Evolutionary conservation across 1,284 basidiomycete genomes (phyloP).

Genomic region (Trichosporon faecale): DNA sequence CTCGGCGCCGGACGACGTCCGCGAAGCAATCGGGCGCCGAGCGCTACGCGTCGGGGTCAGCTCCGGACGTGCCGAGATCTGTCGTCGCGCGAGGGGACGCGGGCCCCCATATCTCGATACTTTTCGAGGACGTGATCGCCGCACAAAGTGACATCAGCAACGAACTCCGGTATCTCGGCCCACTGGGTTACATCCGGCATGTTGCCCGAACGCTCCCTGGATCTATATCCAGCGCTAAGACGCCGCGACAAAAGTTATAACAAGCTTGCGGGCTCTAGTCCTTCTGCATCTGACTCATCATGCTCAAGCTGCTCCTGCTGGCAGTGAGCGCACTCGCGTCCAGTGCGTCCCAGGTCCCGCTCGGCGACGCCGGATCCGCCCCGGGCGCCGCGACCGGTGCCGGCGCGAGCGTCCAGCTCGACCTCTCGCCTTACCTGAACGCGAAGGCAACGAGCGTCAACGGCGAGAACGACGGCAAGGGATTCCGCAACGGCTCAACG

Average conservation of each 20-base stretch:
- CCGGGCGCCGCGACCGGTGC: not conserved
- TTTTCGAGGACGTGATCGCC: not conserved
- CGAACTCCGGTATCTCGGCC: not conserved
- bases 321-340: not conserved
- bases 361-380: not conserved
- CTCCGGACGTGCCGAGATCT: not conserved
- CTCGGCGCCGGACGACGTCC: not conserved
- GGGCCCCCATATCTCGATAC: not conserved
- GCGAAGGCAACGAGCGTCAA: conserved; percentile 16
- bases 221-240: not conserved
- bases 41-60: not conserved
- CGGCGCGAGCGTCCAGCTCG: conserved; percentile 28
- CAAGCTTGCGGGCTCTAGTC: not conserved
- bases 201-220: not conserved
- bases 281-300: not conserved
- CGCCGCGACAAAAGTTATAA: not conserved
- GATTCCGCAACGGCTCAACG: conserved; percentile 19
- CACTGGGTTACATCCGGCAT: not conserved
- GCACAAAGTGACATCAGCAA: not conserved
- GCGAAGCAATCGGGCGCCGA: too few species aligned
- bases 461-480: conserved; percentile 14
- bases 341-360: not conserved
- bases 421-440: conserved; percentile 15
- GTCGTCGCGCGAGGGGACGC: not conserved
- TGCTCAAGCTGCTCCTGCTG: not conserved